Base-by-base conservation (phyloP, 1,139 yeast species). In the Lodderomyces metapsilosis region DNA sequence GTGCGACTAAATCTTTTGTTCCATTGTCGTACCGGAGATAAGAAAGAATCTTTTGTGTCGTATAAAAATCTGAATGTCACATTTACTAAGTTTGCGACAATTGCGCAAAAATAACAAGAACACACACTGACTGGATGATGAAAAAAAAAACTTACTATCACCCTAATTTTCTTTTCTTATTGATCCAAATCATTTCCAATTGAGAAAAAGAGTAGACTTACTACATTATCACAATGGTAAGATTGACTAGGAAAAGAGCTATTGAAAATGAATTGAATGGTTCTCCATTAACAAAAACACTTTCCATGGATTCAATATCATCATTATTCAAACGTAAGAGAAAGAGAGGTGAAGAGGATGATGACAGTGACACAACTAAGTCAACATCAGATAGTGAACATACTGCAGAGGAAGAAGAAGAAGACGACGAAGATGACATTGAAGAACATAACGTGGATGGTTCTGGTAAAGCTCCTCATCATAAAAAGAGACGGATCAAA, bases 251-350 rank as follows among this genome's bases (percentile, higher is more conserved):
- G 39, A 45, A 36, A 40, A 41, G 20, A 23, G 33, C 42, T 13
- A 35, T 39, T 35, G 43, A 43, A 30, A 35, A 33, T n/a, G 40
- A 41, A 18, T 27, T 37, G 22, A 37, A 37, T 37, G 34, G 47
- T 10, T 24, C 39, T 10, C 55, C 60, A 30, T 46, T 62, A 27
- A 52, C 60, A 4, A 53, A 73, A 43, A 59, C 71, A n/a, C 59
- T 71, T 37, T 71, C 76, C 1, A 72, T 71, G 47, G 77, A 71
- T 38, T 58, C 71, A 40, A 45, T 71, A 28, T 59, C 69, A 7
- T 66, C 69, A 32, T 63, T 71, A 42, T 71, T 71, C 53, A 62
- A 59, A 44, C 54, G 71, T 37, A 71, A 68, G 44, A 57, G 61
- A 48, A 45, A 38, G 30, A 40, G 40, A 30, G 41, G 42, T 3